These are phyloP conservation scores for Vitis riparia DNA, from an alignment of 164 flowering plant species.

Conservation along the genomic window DNA sequence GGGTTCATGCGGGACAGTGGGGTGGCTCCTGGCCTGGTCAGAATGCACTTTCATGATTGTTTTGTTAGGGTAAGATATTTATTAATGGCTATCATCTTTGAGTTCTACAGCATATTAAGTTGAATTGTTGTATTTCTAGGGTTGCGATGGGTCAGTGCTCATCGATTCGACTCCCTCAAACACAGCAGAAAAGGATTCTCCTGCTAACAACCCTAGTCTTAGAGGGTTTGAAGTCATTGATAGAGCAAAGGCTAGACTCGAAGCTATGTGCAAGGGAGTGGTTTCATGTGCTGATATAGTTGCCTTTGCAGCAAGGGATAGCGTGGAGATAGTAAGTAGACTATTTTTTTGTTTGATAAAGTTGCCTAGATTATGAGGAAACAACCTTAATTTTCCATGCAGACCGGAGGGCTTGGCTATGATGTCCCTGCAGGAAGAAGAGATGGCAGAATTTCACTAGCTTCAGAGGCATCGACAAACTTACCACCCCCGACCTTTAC, in stretches of 20 bases:
- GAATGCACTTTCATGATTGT: constrained; percentile 63
- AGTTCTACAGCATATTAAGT: no score
- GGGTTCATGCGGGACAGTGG: constrained; percentile 24
- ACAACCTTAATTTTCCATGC: not conserved
- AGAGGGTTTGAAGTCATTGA: constrained; percentile 63
- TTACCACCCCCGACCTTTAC: constrained; percentile 35
- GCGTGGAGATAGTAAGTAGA: constrained; percentile 33
- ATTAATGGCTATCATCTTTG: no score
- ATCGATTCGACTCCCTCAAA: constrained; percentile 39
- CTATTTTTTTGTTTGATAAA: no score
- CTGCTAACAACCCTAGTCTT: constrained; percentile 40
- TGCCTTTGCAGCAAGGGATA: constrained; percentile 62
- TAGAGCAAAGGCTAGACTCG: constrained; percentile 45
- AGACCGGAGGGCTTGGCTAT: constrained; percentile 57
- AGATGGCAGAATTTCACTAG: constrained; percentile 53
- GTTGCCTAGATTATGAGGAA: no score
- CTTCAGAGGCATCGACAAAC: constrained; percentile 33
- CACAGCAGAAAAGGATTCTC: constrained; percentile 51
- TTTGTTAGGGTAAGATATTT: constrained; percentile 40
- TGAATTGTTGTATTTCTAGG: constrained; percentile 25
- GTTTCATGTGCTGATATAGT: constrained; percentile 75
- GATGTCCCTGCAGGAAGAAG: constrained; percentile 60
- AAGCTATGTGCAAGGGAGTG: constrained; percentile 42
- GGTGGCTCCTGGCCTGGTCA: constrained; percentile 35
- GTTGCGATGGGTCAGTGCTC: constrained; percentile 71